Percentiles rank a stretch among this genome's conserved stretches.
Conservation (phyloP, 805 yeast genomes). For the Pichia membranifaciens region DNA sequence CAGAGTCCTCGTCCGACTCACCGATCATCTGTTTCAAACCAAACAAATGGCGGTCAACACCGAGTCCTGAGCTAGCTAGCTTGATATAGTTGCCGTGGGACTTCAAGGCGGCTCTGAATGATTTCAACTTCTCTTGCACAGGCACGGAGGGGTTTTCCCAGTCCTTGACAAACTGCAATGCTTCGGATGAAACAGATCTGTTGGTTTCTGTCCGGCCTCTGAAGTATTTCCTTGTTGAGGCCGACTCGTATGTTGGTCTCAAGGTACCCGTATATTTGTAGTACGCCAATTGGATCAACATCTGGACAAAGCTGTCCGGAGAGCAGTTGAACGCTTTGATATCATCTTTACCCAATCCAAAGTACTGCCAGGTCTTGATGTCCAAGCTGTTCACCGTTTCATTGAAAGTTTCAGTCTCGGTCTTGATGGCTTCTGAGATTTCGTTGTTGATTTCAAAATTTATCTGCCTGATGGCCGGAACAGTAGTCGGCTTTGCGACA, state of each 20-base stretch:
- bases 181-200: slow-evolving; percentile 71
- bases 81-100: slow-evolving; percentile 71
- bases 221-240: slow-evolving; percentile 84
- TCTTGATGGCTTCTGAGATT: slow-evolving; percentile 43
- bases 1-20: slow-evolving; percentile 38
- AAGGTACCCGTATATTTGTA: slow-evolving; percentile 73
- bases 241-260: slow-evolving; percentile 93
- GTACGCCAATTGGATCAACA: slow-evolving; percentile 86
- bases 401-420: slow-evolving; percentile 53
- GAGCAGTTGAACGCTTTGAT: slow-evolving; percentile 81
- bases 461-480: slow-evolving; percentile 27
- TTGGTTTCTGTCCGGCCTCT: slow-evolving; percentile 95
- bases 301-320: slow-evolving; percentile 91
- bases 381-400: slow-evolving; percentile 57
- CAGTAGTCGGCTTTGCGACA: not conserved
- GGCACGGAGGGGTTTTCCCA: slow-evolving; percentile 57
- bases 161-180: slow-evolving; percentile 62
- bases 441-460: slow-evolving; percentile 55
- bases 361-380: slow-evolving; percentile 71
- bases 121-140: slow-evolving; percentile 50
- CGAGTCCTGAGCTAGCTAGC: slow-evolving; percentile 78
- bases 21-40: slow-evolving; percentile 69
- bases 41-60: slow-evolving; percentile 89
- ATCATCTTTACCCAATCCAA: slow-evolving; percentile 78
- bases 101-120: slow-evolving; percentile 66